phyloP scores from a whole-genome alignment of 208 protist genomes.

The Leishmania aethiopica region DNA sequence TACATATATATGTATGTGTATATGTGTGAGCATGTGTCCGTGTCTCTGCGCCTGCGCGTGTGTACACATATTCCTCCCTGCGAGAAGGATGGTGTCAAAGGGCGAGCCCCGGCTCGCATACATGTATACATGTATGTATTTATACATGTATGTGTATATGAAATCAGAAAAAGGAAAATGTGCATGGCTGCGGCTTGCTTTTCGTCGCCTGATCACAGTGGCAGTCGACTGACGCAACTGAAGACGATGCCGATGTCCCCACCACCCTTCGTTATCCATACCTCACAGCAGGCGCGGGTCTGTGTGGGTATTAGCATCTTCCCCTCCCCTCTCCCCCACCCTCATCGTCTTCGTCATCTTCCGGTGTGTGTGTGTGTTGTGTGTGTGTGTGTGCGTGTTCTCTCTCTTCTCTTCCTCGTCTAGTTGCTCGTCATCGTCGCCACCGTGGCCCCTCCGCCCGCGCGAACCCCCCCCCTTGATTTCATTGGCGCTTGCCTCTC shows the following conservation, averaged over 20 bases:
- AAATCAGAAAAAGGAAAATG: too few relatives aligned
- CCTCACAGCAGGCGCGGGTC: not conserved
- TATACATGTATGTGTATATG: too few relatives aligned
- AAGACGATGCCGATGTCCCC: not conserved
- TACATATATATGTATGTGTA: not conserved
- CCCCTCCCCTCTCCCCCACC: not conserved
- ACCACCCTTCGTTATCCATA: not conserved
- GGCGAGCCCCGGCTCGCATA: too few relatives aligned
- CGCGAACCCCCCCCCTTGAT: not conserved
- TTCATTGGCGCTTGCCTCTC: not conserved
- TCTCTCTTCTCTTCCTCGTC: not conserved
- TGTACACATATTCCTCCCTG: not conserved
- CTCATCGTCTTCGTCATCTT: not conserved
- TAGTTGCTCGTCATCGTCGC: not conserved
- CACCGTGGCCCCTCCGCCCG: too few relatives aligned
- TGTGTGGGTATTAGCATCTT: not conserved
- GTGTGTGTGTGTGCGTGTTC: not conserved
- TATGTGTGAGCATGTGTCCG: not conserved
- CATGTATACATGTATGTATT: too few relatives aligned
- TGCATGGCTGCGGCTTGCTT: not conserved
- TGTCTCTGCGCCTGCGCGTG: not conserved
- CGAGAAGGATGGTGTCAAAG: not conserved
- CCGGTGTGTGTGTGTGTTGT: not conserved
- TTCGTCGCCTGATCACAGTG: not conserved
- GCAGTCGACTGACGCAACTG: not conserved